phyloP scores from a whole-genome alignment of 140 eudicot genomes.

The Flaveria floridana region DNA sequence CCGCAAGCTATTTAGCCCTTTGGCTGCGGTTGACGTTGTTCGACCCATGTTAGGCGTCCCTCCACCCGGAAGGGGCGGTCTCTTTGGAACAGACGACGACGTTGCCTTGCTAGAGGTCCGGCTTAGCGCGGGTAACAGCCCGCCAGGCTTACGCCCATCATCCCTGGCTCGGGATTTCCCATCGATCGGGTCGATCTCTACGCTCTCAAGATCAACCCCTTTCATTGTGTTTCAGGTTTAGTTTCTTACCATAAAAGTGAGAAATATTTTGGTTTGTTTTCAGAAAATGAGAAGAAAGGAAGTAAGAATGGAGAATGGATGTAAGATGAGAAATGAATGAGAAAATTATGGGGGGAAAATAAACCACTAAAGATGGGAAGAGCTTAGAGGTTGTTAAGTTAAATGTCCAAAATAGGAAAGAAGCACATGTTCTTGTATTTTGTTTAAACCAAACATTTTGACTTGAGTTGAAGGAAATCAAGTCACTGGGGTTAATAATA shows the following conservation, averaged over 20 bases:
- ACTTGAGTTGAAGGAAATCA: constrained; percentile 1
- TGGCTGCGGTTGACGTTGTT: constrained; percentile 61
- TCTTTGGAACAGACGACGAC: constrained; percentile 24
- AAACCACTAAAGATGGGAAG: constrained; percentile 33
- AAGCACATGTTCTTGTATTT: constrained; percentile 10
- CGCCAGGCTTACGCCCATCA: constrained; percentile 25
- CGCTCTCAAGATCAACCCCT: constrained; percentile 52
- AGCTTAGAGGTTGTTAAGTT: constrained; percentile 36
- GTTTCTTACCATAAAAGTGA: constrained; percentile 15
- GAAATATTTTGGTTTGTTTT: background rate
- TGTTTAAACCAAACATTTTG: constrained; percentile 7
- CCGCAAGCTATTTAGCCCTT: constrained; percentile 75
- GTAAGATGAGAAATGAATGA: constrained; percentile 27
- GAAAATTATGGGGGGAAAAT: constrained; percentile 37
- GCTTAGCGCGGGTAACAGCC: constrained; percentile 30
- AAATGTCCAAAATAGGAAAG: constrained; percentile 31
- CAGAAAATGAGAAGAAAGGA: constrained; percentile 31
- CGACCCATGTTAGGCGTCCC: constrained; percentile 53
- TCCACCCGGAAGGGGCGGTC: constrained; percentile 19
- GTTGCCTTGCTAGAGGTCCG: constrained; percentile 39
- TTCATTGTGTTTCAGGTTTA: constrained; percentile 17
- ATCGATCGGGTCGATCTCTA: constrained; percentile 56
- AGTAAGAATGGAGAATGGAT: constrained; percentile 20
- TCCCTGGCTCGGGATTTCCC: constrained; percentile 27
- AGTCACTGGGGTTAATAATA: too few species aligned